Evolutionary conservation across 2,329 filamentous ascomycete genomes (phyloP), one percentile per base, ranked within the genome.

Genomic region (Trichoderma hamatum): DNA sequence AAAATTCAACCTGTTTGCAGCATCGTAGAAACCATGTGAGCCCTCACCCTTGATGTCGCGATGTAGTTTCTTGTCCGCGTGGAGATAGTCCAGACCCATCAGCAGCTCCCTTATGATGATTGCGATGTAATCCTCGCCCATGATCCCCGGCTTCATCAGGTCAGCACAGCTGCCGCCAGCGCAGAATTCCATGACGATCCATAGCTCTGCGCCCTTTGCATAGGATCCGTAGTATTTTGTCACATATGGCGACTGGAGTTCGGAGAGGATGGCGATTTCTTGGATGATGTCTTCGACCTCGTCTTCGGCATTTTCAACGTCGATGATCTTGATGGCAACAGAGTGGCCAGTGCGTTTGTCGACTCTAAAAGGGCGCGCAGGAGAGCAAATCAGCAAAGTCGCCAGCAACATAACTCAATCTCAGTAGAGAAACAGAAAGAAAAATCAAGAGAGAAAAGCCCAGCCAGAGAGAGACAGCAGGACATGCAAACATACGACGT

Each of bases 161-260:
- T 98, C 96, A 59, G 93, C 94, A 77, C 96, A 98, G 81, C 95
- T 98, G 5, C 96, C 96, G 26, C 96, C 96, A 1, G 95, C 94
- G 81, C 96, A 99, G 77, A 96, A 99, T 80, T 99, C 96, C 96
- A 99, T 99, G 79, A 98, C 94, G 75, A 99, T 99, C 96, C 96
- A 99, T 75, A 99, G 83, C 82, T 98, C 93, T 2, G 94, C 96
- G 28, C 95, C 96, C 77, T 97, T 97, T 74, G 97, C 89, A 77
- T 96, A 98, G 68, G 95, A 97, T 73, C 96, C 96, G 82, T 97
- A 94, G 84, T 99, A 99, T 80, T 96, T 96, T 49, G 96, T 99
- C 71, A 98, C 95, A 78, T 96, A 97, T 21, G 94, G 94, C 21
- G 95, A 98, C 81, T 96, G 93, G 73, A 99, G 88, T 81, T 97